Evolutionary conservation across 768 basidiomycete species (phyloP), one percentile per base, ranked within the genome.

Genomic region (Phanerodontia chrysosporium): DNA sequence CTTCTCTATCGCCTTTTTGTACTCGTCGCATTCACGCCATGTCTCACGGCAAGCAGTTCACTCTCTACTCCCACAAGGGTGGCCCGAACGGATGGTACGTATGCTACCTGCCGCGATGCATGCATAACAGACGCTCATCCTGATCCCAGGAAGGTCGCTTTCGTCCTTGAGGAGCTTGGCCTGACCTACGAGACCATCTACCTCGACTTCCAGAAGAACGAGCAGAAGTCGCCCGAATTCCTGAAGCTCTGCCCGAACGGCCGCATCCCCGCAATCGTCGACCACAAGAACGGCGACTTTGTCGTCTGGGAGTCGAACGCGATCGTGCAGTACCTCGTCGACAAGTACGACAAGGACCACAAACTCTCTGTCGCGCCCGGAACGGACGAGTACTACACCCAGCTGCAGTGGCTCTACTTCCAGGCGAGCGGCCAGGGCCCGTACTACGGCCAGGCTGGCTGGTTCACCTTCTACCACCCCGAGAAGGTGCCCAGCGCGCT

Each of bases 341-440:
- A 76, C 63, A 67, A 71, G 51, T 78, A 78, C 62, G 79, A 81
- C 64, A 65, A 45, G 22, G 75, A 77, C 21, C 60, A 70, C 69
- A 75, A 74, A 65, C 28, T 66, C 55, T 49, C 55, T 14, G 55
- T 60, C 22, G 35, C 48, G 13, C 39, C 58, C 5, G 49, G 28
- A 24, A 42, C 39, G 21, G 58, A 51, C 16, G 62, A 64, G 21
- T 51, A 58, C 52, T 63, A 53, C 59, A 24, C 42, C 29, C 57
- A 58, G 44, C 57, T 74, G 21, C 74, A 73, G 61, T 78, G 75
- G 78, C 72, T 78, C 32, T 75, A 75, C 66, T 79, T 77, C 64
- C 65, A 66, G 55, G 58, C 64, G 18, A 63, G 61, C 10, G 64
- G 64, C 9, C 65, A 66, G 51, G 65, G 65, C 14, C 61, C 64